Base-by-base conservation (phyloP, 768 basidiomycete species). In the Mycena alexandri region DNA sequence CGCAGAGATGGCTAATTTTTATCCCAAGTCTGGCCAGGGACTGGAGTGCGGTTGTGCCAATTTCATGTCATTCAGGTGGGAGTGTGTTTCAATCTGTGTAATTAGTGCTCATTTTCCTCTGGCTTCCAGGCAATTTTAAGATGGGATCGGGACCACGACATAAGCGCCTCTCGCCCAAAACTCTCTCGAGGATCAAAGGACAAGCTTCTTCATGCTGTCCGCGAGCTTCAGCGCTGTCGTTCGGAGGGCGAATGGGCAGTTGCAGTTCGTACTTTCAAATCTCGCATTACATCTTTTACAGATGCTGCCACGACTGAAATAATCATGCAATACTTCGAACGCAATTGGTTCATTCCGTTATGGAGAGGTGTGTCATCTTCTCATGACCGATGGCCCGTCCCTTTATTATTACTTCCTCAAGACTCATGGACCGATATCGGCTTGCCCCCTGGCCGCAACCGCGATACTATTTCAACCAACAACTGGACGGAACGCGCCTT, bases 51-150 rank as follows among this genome's bases (percentile, higher is more conserved):
- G 4, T 13, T 71, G 6, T 71, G 70, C 41, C 70, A 71, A 44
- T 71, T 71, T 19, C 70, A 71, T 33, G 62, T 71, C 33, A 65
- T 71, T 24, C 70, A 71, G 52, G 70, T 67, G 12, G 11, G 38
- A 63, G 44, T 38, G 5, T 19, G 29, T 19, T 41, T 21, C 8
- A 9, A 24, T 17, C 16, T 16, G 25, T 16, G 2, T 9, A 9
- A 13, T 19, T 47, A 19, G 10, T 25, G 24, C 21, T 56, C 22
- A 55, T 11, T 7, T 24, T 29, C 29, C 19, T 19, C 51, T n/a
- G n/a, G n/a, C n/a, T 14, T 22, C 0, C 25, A 65, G 64, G 64
- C 64, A 19, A 59, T 65, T 46, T 14, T 65, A 6, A 34, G 57
- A n/a, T 65, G 64, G 64, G 64, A 63, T 17, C 62, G 50, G 9